phyloP scores from a whole-genome alignment of 345 rosid species.

The Citrus maxima region DNA sequence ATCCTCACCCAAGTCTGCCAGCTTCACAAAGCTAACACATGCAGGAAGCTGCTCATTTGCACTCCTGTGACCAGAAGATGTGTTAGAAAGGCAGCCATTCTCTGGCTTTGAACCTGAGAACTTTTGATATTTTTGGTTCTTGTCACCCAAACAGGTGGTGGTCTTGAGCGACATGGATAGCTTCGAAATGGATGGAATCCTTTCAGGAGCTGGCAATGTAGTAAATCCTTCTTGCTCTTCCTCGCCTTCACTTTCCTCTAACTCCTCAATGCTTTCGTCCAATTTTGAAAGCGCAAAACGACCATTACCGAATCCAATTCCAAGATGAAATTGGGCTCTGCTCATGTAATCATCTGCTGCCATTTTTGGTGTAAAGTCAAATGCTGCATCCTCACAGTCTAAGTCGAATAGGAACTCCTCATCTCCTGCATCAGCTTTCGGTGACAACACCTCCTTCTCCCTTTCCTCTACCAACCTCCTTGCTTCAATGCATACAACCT shows the following conservation, averaged over 20 bases:
- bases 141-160: constrained; percentile 55
- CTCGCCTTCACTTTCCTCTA: constrained; percentile 55
- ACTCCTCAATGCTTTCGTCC: constrained; percentile 81
- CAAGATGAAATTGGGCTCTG: constrained; percentile 42
- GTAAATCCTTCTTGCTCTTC: constrained; percentile 34
- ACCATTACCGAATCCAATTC: constrained; percentile 43
- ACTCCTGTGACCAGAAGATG: constrained; percentile 82
- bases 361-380: constrained; percentile 38
- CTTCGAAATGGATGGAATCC: constrained; percentile 48
- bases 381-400: constrained; percentile 63
- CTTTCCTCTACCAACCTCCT: constrained; percentile 63
- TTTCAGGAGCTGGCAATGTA: constrained; percentile 28
- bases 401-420: constrained; percentile 73
- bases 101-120: constrained; percentile 46
- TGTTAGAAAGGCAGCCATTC: constrained; percentile 39
- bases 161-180: constrained; percentile 75
- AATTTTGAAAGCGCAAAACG: constrained; percentile 63
- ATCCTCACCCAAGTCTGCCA: constrained; percentile 82
- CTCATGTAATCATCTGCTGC: constrained; percentile 43
- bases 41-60: constrained; percentile 88
- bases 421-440: constrained; percentile 53
- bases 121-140: constrained; percentile 36
- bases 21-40: constrained; percentile 71
- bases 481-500: constrained; percentile 85
- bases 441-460: constrained; percentile 62